Base-by-base conservation (phyloP, 148 eudicot genomes). In the Bassia scoparia region DNA sequence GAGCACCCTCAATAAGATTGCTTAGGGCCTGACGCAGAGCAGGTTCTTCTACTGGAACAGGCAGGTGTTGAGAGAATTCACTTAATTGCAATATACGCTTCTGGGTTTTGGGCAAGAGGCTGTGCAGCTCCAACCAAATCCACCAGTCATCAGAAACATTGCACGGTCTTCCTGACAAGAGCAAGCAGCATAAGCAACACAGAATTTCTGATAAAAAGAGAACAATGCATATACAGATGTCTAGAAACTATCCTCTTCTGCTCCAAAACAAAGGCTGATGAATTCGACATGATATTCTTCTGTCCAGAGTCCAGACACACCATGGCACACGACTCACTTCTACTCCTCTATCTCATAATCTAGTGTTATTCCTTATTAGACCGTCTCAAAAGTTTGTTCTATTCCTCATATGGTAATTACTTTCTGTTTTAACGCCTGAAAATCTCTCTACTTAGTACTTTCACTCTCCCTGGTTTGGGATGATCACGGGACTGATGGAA, bases 21-120 rank as follows among this genome's bases (percentile, higher is more conserved):
- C 99, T 89, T 30, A 95, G 76, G 70, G 96, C 99, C 81, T 92
- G 99, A 48, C 97, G 96, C 58, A 95, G 73, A 84, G 92, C 91
- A 43, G 93, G 86, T 74, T 92, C 99, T 80, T 91, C 99, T 15
- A 95, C 86, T 58, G 90, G 87, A 61, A 88, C 96, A 35, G 72
- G 80, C 78, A 88, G 66, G 55, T 85, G 76, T 20, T 69, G 73
- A 21, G 92, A 80, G 64, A 87, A 76, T 71, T 86, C 84, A 29
- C 81, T 75, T 62, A 92, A 76, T 78, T 88, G 84, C 63, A 95
- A 84, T 35, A 61, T 44, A 30, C 97, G 88, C 72, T 78, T 84
- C 78, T 92, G 99, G 99, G 74, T 86, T 88, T 55, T 61, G 81
- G 58, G 99, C 99, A 59, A 95, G 88, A 80, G 94, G 99, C 72